Base-by-base conservation (phyloP, 2,329 filamentous ascomycete species). In the Nothophaeocryptopus gaeumannii region DNA sequence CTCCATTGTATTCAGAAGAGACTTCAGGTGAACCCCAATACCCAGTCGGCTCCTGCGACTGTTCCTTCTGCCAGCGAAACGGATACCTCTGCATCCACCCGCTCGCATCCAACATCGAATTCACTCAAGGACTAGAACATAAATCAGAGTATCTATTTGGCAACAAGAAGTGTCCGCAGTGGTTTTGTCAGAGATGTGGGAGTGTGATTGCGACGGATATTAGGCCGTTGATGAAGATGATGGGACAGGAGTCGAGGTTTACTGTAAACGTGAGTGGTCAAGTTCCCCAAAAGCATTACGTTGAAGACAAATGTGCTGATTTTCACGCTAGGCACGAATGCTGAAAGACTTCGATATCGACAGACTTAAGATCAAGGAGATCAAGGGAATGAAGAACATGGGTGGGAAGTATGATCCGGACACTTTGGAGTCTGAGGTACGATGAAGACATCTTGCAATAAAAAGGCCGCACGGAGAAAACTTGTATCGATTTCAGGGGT, bases 311-410 rank as follows among this genome's bases (percentile, higher is more conserved):
- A n/a, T n/a, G n/a, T n/a, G n/a, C n/a, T n/a, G n/a, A n/a, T n/a
- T n/a, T 51, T 14, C 16, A 48, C 45, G 20, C 48, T 63, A 63
- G 50, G 55, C 61, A 26, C 47, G 59, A 45, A 63, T 63, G 59
- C 41, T 63, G 40, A 58, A 55, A 33, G 58, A 61, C 36, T 58
- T 56, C 20, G 54, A 61, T 36, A 32, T 26, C 14, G 43, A 41
- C 14, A 60, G 58, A 48, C 20, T 63, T 36, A 44, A 38, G 45
- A 47, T 51, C 16, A 45, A 45, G 43, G 39, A 48, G 32, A 33
- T 50, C 13, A 45, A 51, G 14, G 39, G 42, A 2, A 58, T 59
- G 58, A 55, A 55, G 46, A 38, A 48, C 45, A 20, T 33, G 36
- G 47, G 45, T 41, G 39, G 51, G 36, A 52, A 52, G 42, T 57